Base-by-base conservation (phyloP, 2,329 filamentous ascomycete genomes). In the Blumeria hordei region DNA sequence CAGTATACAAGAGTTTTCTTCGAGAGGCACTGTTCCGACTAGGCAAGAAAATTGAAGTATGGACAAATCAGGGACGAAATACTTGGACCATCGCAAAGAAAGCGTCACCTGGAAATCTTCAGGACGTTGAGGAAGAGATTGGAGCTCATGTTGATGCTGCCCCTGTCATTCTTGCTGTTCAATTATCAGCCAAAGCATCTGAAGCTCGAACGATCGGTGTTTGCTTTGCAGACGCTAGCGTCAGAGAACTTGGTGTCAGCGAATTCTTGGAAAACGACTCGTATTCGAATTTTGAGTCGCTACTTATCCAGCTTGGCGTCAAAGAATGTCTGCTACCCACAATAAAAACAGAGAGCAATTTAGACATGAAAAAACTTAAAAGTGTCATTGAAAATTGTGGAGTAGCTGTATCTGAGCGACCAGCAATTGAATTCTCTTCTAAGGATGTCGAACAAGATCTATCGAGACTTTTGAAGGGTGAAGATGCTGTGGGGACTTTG, bases 201-300 rank as follows among this genome's bases (percentile, higher is more conserved):
- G 90, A 96, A 66, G 85, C 83, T 6, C 77, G 92, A 49, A 85
- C 77, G 60, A 83, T 98, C 0, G 92, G 92, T 8, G 90, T 98
- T 5, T 96, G 92, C 69, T 98, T 98, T 65, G 93, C 92, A 7
- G 92, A 98, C 71, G 92, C 93, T 0, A 95, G 87, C 60, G 90
- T 96, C 32, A 77, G 92, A 54, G 92, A 98, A 70, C 75, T 98
- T 2, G 92, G 92, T 8, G 88, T 98, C 55, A 94, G 86, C 72
- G 93, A 98, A 66, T 98, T 98, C 60, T 77, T 94, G n/a, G 92
- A 98, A 72, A 98, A 96, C 64, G 92, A 98, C 65, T 74, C 95
- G 9, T 98, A 93, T 70, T 96, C 90, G 54, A 98, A 98, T 67
- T 93, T 98, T 61, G 92, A 98, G 69, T 88, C 88, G 3, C 74